Percentiles rank a stretch among this genome's conserved stretches.
Evolutionary conservation across 345 rosid species (phyloP).

Genomic region (Odontarrhena argentea): DNA sequence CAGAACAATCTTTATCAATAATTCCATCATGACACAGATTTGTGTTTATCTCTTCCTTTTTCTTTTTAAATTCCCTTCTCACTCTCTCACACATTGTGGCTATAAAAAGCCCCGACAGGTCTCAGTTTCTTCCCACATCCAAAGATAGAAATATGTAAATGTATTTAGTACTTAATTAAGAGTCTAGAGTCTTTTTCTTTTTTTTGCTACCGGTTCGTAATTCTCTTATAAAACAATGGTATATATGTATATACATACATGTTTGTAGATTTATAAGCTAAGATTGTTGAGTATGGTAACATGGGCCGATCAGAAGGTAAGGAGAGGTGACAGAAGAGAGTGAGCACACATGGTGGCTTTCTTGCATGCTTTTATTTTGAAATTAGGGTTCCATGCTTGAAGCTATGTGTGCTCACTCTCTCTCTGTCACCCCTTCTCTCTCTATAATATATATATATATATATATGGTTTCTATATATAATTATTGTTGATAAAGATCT

Average conservation of each 20-base stretch:
- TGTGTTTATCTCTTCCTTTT: slow-evolving; percentile 11
- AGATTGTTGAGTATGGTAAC: background rate
- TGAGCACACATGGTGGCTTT: slow-evolving; percentile 91
- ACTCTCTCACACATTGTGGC: slow-evolving; percentile 26
- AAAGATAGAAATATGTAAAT: slow-evolving; percentile 33
- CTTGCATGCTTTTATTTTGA: slow-evolving; percentile 53
- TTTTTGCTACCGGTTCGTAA: background rate
- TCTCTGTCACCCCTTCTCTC: slow-evolving; percentile 67
- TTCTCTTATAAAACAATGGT: background rate
- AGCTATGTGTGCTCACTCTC: slow-evolving; percentile 91
- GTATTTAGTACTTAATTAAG: background rate
- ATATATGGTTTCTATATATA: too few relatives aligned
- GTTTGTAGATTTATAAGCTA: background rate
- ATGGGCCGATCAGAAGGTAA: background rate
- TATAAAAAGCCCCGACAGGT: slow-evolving; percentile 47
- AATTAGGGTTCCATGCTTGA: slow-evolving; percentile 59
- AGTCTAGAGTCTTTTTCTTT: background rate
- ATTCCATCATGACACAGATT: slow-evolving; percentile 34
- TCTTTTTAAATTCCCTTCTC: background rate
- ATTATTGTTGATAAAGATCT: too few relatives aligned
- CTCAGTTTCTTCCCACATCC: slow-evolving; percentile 44
- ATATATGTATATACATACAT: background rate
- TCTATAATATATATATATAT: slow-evolving; percentile 10
- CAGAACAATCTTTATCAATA: slow-evolving; percentile 39
- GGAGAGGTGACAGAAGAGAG: slow-evolving; percentile 98